These are phyloP conservation scores for Scytalidium sp. DNA, from an alignment of 2,329 filamentous ascomycete genomes.

Conservation along the genomic window DNA sequence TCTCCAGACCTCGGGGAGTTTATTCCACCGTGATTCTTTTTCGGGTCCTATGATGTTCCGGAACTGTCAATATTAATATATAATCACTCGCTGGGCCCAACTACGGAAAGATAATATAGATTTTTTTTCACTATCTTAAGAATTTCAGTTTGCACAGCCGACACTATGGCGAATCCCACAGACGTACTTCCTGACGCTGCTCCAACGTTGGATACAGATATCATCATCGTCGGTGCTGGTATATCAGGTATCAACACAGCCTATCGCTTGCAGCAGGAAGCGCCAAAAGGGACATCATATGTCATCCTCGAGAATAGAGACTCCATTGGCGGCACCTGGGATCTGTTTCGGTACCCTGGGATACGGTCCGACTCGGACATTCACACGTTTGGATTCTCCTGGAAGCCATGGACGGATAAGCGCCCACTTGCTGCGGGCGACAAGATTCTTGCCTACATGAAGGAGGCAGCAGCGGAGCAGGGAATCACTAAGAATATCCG, in stretches of 20 bases:
- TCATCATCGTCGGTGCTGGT: constrained; percentile 69
- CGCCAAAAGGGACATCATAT: constrained; percentile 51
- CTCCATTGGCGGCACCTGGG: constrained; percentile 73
- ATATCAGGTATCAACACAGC: constrained; percentile 74
- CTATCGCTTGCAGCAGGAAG: constrained; percentile 62
- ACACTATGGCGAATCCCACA: not conserved
- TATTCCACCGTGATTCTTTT: too few species aligned
- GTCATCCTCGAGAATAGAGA: constrained; percentile 67
- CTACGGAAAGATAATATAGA: too few species aligned
- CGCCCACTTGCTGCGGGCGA: constrained; percentile 48
- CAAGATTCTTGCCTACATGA: constrained; percentile 53
- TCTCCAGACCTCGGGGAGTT: too few species aligned
- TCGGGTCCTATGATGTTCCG: too few species aligned
- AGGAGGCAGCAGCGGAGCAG: constrained; percentile 44
- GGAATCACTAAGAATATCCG: constrained; percentile 55
- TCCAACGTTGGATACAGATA: constrained; percentile 34
- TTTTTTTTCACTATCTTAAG: too few species aligned
- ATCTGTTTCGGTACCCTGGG: constrained; percentile 73
- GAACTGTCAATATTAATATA: too few species aligned
- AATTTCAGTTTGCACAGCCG: too few species aligned
- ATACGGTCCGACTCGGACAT: constrained; percentile 64
- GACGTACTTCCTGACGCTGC: not conserved
- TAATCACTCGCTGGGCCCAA: too few species aligned
- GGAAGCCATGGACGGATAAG: constrained; percentile 62
- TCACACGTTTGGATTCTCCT: constrained; percentile 63